A percentile compares a stretch with the other conserved stretches of the same genome.
Conservation (phyloP, 805 yeast genomes). For the Metschnikowia kunwiensis region DNA sequence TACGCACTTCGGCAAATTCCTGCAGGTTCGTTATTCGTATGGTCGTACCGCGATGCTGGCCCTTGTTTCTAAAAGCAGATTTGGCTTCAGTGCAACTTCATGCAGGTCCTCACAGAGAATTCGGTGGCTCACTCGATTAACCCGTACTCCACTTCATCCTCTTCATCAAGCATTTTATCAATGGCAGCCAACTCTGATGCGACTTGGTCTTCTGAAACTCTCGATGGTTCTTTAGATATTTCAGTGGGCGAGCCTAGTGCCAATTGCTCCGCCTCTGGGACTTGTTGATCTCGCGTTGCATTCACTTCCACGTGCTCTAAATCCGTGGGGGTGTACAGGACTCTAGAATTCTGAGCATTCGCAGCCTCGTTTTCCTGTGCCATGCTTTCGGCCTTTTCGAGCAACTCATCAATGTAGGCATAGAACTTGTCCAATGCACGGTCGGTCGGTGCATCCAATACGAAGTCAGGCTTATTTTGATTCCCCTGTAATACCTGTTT, state of each 20-base stretch:
- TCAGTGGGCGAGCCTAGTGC: background rate
- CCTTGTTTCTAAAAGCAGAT: too few species aligned
- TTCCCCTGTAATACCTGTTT: conserved; percentile 23
- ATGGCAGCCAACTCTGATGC: conserved; percentile 25
- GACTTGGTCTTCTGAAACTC: background rate
- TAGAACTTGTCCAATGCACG: conserved; percentile 33
- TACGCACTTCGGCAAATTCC: conserved; percentile 8
- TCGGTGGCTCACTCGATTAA: conserved; percentile 13
- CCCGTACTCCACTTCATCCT: conserved; percentile 38
- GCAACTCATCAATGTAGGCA: conserved; percentile 22
- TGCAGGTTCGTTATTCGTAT: conserved; percentile 5
- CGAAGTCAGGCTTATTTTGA: conserved; percentile 27
- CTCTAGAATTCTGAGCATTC: background rate
- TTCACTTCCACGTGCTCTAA: background rate
- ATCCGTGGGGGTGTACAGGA: conserved; percentile 2
- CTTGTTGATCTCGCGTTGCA: conserved; percentile 2
- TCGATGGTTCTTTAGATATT: background rate
- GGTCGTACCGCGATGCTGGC: conserved; percentile 7
- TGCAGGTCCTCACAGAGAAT: too few species aligned
- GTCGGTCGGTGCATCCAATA: conserved; percentile 30
- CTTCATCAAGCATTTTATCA: conserved; percentile 36
- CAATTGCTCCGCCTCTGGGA: background rate
- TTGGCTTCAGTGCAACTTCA: too few species aligned
- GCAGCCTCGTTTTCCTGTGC: background rate
- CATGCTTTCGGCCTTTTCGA: conserved; percentile 23